Conservation (phyloP, 345 rosid species). For the Bruguiera gymnorhiza region DNA sequence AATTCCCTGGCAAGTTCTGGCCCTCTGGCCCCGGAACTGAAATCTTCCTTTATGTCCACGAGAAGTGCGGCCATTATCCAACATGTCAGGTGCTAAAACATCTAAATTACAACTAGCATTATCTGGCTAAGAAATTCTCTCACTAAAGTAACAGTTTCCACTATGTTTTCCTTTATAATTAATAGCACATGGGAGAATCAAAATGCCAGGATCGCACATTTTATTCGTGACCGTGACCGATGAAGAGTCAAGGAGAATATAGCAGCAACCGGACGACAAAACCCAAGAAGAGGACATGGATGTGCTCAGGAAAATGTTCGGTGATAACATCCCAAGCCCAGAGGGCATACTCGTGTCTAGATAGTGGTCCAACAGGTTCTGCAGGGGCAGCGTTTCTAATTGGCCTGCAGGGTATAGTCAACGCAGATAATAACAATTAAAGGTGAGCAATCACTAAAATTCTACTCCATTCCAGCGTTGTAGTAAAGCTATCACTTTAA, state of each 20-base stretch:
- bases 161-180: not conserved
- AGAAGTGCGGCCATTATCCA: constrained; percentile 26
- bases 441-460: constrained; percentile 10
- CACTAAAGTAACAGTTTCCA: not conserved
- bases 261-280: constrained; percentile 18
- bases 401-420: constrained; percentile 25
- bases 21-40: constrained; percentile 31
- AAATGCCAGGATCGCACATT: constrained; percentile 26
- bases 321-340: constrained; percentile 21
- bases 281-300: constrained; percentile 22
- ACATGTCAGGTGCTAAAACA: constrained; percentile 24
- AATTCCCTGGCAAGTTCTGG: constrained; percentile 35
- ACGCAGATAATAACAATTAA: constrained; percentile 12
- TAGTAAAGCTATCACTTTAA: not conserved
- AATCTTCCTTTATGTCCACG: constrained; percentile 27
- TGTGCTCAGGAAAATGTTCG: constrained; percentile 23
- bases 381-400: constrained; percentile 22
- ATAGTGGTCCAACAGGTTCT: constrained; percentile 29
- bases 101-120: not conserved
- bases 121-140: too few species aligned
- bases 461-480: not conserved
- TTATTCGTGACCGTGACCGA: constrained; percentile 21
- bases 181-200: constrained; percentile 32
- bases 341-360: constrained; percentile 25
- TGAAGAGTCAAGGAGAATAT: constrained; percentile 28